A percentile compares a stretch with the other conserved stretches of the same genome.
Conservation (phyloP, 345 rosid species). For the Moricandia moricandioides region DNA sequence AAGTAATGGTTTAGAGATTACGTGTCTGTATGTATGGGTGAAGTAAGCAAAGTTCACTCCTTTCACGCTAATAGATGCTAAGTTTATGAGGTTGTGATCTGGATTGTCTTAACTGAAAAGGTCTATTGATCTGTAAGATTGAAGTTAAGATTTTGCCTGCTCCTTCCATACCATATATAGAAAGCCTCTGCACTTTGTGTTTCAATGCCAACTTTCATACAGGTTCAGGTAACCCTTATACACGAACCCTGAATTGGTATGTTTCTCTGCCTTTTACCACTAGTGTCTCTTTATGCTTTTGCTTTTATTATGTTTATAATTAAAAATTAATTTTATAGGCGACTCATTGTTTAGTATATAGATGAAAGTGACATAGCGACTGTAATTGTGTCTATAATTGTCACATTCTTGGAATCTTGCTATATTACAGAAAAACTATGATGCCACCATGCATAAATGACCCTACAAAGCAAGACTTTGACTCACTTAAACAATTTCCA, state of each 20-base stretch:
- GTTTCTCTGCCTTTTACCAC: background rate
- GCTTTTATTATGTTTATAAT: background rate
- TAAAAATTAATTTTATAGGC: background rate
- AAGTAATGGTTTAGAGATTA: background rate
- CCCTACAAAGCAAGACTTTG: background rate
- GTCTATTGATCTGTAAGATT: too few relatives aligned
- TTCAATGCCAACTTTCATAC: background rate
- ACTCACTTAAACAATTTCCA: conserved; percentile 4
- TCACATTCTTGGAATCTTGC: conserved; percentile 1
- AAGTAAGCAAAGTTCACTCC: too few relatives aligned
- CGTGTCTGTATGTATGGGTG: too few relatives aligned
- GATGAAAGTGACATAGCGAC: background rate
- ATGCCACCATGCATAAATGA: conserved; percentile 1
- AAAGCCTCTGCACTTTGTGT: background rate
- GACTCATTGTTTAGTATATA: background rate
- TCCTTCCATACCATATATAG: too few relatives aligned
- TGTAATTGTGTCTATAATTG: background rate
- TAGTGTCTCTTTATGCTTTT: background rate
- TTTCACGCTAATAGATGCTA: background rate
- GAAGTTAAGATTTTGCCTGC: too few relatives aligned
- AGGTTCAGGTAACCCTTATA: background rate
- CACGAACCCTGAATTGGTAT: background rate
- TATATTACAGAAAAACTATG: background rate
- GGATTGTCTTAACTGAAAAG: background rate
- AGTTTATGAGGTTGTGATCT: background rate